A percentile compares a stretch with the other conserved stretches of the same genome.
Evolutionary conservation across 495 filamentous ascomycete genomes (phyloP).

Genomic region (Penicillium coffeae): DNA sequence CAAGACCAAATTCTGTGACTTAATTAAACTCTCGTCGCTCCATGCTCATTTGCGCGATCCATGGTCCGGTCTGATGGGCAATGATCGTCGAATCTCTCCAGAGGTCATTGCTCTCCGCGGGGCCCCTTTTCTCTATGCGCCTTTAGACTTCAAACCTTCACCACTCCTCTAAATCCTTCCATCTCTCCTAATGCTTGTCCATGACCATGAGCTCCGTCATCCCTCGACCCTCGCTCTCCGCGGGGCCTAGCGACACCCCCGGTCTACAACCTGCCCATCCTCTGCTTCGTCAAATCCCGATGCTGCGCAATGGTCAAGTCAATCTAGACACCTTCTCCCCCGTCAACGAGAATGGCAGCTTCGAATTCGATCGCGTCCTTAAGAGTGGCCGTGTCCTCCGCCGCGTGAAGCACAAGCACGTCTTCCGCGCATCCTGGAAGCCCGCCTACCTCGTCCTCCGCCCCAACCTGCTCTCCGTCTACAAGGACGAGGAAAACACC

Average conservation of each 20-base stretch:
- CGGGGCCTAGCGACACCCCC: slow-evolving; percentile 26
- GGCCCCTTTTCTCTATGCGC: slow-evolving; percentile 14
- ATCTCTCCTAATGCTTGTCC: neutral
- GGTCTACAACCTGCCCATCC: slow-evolving; percentile 28
- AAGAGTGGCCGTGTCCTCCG: slow-evolving; percentile 84
- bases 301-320: slow-evolving; percentile 47
- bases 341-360: slow-evolving; percentile 92
- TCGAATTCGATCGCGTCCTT: slow-evolving; percentile 88
- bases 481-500: slow-evolving; percentile 86
- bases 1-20: neutral
- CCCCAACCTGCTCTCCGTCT: slow-evolving; percentile 90
- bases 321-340: slow-evolving; percentile 67
- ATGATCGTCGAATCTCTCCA: slow-evolving; percentile 15
- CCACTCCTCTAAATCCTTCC: neutral
- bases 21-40: neutral
- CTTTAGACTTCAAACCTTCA: slow-evolving; percentile 1
- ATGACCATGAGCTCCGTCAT: slow-evolving; percentile 26
- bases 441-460: slow-evolving; percentile 84
- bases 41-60: too few relatives aligned
- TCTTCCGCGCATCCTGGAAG: slow-evolving; percentile 72
- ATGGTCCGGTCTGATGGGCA: slow-evolving; percentile 3
- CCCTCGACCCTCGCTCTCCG: slow-evolving; percentile 19
- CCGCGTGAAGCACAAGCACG: slow-evolving; percentile 91
- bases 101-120: slow-evolving; percentile 7
- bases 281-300: slow-evolving; percentile 12